Conservation (phyloP, 2,329 filamentous ascomycete species). For the Colletotrichum falcatum region DNA sequence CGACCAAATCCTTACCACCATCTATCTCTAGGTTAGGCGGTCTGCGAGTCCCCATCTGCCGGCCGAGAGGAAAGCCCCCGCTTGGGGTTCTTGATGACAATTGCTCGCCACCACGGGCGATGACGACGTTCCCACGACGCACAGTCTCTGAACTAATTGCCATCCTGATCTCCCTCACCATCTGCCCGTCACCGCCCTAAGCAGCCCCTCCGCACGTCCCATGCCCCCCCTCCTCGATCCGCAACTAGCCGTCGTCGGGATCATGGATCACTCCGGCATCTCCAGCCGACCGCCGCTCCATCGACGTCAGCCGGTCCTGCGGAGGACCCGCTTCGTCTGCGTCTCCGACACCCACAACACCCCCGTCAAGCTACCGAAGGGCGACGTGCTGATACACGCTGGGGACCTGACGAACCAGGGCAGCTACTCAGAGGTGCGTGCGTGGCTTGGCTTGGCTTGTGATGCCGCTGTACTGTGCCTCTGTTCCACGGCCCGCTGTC, state of each 20-base stretch:
- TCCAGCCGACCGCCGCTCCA: neutral
- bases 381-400: constrained; percentile 81
- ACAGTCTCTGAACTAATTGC: neutral
- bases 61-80: neutral
- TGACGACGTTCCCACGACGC: neutral
- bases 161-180: constrained; percentile 5
- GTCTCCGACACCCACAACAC: constrained; percentile 82
- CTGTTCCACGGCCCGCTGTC: neutral
- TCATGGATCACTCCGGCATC: constrained; percentile 24
- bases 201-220: neutral
- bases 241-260: constrained; percentile 2
- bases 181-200: constrained; percentile 4
- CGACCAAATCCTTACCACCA: neutral
- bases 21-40: too few relatives aligned
- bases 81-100: neutral
- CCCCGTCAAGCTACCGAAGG: constrained; percentile 72
- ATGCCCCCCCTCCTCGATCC: constrained; percentile 3
- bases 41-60: too few relatives aligned
- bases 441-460: neutral
- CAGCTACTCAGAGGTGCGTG: constrained; percentile 62
- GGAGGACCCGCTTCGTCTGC: constrained; percentile 76
- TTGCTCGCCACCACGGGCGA: neutral
- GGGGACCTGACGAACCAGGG: constrained; percentile 83
- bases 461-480: neutral
- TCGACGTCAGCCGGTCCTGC: constrained; percentile 42